Percentiles rank a stretch among this genome's conserved stretches.
These are phyloP conservation scores for Dalbergia oliveri DNA, from an alignment of 306 rosid species.

Conservation along the genomic window DNA sequence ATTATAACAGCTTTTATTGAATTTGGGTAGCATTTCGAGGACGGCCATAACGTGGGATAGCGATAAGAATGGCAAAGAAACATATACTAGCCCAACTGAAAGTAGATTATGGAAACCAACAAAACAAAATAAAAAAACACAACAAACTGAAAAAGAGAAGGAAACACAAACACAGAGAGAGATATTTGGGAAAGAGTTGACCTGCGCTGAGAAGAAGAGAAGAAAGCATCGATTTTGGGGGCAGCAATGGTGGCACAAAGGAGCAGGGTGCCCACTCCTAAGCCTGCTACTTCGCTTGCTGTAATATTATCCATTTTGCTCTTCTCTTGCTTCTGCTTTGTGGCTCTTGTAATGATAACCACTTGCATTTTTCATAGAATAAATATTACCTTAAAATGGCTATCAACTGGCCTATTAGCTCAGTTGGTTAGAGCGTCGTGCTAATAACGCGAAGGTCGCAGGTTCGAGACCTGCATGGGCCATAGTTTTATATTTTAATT, in stretches of 20 bases:
- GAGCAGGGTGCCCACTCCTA: slow-evolving; percentile 81
- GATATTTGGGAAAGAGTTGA: background rate
- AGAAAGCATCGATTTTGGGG: slow-evolving; percentile 80
- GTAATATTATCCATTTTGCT: slow-evolving; percentile 75
- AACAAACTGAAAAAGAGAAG: background rate
- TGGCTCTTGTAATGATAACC: background rate
- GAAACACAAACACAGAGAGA: background rate
- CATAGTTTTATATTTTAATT: too few species aligned
- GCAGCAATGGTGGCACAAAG: slow-evolving; percentile 87
- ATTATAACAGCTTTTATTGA: background rate
- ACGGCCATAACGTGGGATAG: background rate
- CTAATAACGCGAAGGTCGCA: slow-evolving; percentile 94
- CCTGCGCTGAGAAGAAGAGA: slow-evolving; percentile 91
- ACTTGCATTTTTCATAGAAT: background rate
- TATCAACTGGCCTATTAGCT: slow-evolving; percentile 74
- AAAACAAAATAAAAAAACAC: background rate
- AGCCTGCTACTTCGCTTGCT: slow-evolving; percentile 86
- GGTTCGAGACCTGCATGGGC: slow-evolving; percentile 98
- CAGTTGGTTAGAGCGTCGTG: slow-evolving; percentile 94
- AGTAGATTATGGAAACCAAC: background rate
- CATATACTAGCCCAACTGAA: background rate
- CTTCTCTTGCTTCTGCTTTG: background rate
- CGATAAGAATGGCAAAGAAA: background rate
- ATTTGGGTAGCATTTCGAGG: background rate
- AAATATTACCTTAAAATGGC: too few species aligned